These are phyloP conservation scores for Wickerhamiella brachini DNA, from an alignment of 805 yeast species.

Conservation along the genomic window DNA sequence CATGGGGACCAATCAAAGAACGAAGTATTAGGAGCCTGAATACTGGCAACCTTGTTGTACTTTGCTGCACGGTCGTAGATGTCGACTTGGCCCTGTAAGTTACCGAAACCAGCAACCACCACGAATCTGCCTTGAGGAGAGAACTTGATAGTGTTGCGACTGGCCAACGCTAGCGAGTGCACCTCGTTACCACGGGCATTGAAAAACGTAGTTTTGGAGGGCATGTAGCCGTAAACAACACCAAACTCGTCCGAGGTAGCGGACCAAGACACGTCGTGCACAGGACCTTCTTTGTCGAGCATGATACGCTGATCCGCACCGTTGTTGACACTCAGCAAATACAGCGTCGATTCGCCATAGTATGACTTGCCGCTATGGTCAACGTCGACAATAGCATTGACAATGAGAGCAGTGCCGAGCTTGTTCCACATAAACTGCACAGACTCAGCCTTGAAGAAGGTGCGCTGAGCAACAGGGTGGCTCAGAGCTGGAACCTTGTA, in stretches of 20 bases:
- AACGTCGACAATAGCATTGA: conserved; percentile 89
- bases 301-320: conserved; percentile 71
- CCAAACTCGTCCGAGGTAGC: conserved; percentile 95
- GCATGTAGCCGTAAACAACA: conserved; percentile 95
- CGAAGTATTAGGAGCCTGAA: conserved; percentile 90
- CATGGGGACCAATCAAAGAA: conserved; percentile 97
- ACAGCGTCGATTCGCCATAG: conserved; percentile 91
- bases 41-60: conserved; percentile 62
- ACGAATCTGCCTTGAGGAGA: conserved; percentile 91
- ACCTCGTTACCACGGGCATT: conserved; percentile 86
- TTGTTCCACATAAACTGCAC: conserved; percentile 89
- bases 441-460: conserved; percentile 90
- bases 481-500: conserved; percentile 64
- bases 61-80: conserved; percentile 83
- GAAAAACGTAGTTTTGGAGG: conserved; percentile 85
- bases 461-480: conserved; percentile 72
- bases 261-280: conserved; percentile 95
- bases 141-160: conserved; percentile 79
- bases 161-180: conserved; percentile 69
- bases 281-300: conserved; percentile 87
- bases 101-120: conserved; percentile 94
- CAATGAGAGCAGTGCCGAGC: conserved; percentile 85
- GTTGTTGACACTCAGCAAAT: conserved; percentile 77
- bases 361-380: conserved; percentile 87
- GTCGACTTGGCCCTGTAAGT: conserved; percentile 92